Evolutionary conservation across 768 basidiomycete genomes (phyloP).

Genomic region (Suillus fuscotomentosus): DNA sequence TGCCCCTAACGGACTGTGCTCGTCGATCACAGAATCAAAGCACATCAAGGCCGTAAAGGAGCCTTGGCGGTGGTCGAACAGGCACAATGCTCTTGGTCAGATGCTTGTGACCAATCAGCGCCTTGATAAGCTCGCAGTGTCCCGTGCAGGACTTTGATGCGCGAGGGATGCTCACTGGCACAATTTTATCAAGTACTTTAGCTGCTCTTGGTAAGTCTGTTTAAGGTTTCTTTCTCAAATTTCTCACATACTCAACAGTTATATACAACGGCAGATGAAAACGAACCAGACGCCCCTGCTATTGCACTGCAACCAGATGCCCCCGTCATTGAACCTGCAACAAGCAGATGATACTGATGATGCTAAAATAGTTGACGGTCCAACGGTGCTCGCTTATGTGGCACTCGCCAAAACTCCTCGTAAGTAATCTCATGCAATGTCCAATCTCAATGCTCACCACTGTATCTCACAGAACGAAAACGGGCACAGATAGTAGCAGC

Average conservation of each 20-base stretch:
- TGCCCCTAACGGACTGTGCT: not conserved
- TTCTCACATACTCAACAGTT: no score
- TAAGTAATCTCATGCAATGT: not conserved
- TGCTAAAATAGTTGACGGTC: not conserved
- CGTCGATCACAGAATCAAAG: not conserved
- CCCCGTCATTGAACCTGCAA: not conserved
- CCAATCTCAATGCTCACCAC: not conserved
- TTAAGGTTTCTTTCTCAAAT: no score
- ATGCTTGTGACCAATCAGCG: not conserved
- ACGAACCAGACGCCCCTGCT: no score
- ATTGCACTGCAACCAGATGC: no score
- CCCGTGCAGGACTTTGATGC: not conserved
- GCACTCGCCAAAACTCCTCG: not conserved
- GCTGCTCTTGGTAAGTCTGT: no score
- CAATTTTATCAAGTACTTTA: no score
- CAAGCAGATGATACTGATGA: not conserved
- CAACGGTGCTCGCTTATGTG: not conserved
- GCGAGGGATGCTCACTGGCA: slow-evolving; percentile 11
- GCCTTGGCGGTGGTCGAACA: not conserved
- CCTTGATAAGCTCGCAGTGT: not conserved
- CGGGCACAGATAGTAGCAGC: not conserved
- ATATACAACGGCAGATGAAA: no score
- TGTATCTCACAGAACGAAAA: not conserved
- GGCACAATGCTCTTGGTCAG: not conserved
- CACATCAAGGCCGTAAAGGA: not conserved